Evolutionary conservation across 2,329 filamentous ascomycete species (phyloP).

Genomic region (Monilinia aucupariae): DNA sequence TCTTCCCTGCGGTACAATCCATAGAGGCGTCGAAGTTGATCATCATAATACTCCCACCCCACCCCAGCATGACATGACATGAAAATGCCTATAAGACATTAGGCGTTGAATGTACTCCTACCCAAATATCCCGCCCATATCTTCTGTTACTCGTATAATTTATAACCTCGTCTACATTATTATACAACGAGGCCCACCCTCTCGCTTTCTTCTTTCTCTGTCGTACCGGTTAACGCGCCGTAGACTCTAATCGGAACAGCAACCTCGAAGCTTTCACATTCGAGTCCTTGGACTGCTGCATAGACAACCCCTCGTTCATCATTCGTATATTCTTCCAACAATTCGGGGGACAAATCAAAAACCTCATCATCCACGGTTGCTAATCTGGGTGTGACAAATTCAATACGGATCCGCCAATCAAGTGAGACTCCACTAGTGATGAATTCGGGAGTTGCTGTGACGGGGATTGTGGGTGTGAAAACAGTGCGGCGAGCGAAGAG

Average conservation of each 20-base stretch:
- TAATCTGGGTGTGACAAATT: constrained; percentile 77
- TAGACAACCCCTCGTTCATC: constrained; percentile 75
- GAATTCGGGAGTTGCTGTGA: constrained; percentile 81
- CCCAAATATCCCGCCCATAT: constrained; percentile 6
- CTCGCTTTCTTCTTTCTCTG: constrained; percentile 7
- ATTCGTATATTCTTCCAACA: constrained; percentile 74
- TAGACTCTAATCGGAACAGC: constrained; percentile 80
- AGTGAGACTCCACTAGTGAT: constrained; percentile 82
- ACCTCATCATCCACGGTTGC: constrained; percentile 35
- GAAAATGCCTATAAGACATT: neutral
- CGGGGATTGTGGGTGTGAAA: constrained; percentile 79
- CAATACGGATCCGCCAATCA: constrained; percentile 83
- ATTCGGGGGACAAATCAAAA: constrained; percentile 34
- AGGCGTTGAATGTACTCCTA: neutral
- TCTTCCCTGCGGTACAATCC: neutral
- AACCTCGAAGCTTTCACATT: constrained; percentile 87
- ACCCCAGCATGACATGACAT: too few relatives aligned
- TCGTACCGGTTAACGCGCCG: constrained; percentile 41
- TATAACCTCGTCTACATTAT: neutral
- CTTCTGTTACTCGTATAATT: neutral
- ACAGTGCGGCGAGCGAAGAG: constrained; percentile 73
- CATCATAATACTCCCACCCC: neutral
- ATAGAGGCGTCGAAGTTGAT: neutral
- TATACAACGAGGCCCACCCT: constrained; percentile 9
- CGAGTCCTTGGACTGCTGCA: constrained; percentile 70